These are phyloP conservation scores for Lichtheimia ramosa DNA, from an alignment of 371 early-diverging fungal species.

Conservation along the genomic window DNA sequence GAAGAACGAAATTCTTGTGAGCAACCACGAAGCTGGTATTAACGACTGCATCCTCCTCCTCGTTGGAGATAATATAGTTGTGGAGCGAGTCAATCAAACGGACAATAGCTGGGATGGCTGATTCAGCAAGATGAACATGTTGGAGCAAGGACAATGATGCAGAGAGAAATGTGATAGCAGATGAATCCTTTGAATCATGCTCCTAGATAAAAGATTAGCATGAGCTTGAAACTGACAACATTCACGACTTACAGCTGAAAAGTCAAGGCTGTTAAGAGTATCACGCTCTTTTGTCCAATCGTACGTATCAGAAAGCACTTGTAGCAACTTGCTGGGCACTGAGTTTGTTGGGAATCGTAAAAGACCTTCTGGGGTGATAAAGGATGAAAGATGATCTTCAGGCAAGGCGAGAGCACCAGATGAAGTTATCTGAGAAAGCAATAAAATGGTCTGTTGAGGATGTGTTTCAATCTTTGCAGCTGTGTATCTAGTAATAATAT, in stretches of 20 bases:
- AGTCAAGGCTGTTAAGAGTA: slow-evolving; percentile 34
- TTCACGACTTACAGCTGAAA: slow-evolving; percentile 30
- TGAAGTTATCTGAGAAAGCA: slow-evolving; percentile 52
- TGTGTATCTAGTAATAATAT: slow-evolving; percentile 31
- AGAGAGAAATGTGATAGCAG: slow-evolving; percentile 39
- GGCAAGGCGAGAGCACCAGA: slow-evolving; percentile 39
- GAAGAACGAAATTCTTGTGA: slow-evolving; percentile 54
- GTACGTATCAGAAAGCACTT: slow-evolving; percentile 31
- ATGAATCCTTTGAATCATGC: slow-evolving; percentile 10
- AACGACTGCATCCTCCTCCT: slow-evolving; percentile 28
- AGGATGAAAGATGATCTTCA: slow-evolving; percentile 52
- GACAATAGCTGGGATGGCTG: slow-evolving; percentile 34
- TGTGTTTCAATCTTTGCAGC: slow-evolving; percentile 36
- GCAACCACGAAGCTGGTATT: slow-evolving; percentile 50
- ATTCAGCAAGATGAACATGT: slow-evolving; percentile 15
- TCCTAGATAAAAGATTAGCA: not conserved
- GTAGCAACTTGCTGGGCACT: slow-evolving; percentile 35
- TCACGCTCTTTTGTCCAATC: slow-evolving; percentile 61
- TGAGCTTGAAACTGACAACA: not conserved
- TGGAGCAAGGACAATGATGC: slow-evolving; percentile 57
- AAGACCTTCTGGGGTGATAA: slow-evolving; percentile 54
- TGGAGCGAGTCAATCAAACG: slow-evolving; percentile 40
- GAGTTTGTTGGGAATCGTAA: slow-evolving; percentile 52
- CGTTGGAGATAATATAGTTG: slow-evolving; percentile 29
- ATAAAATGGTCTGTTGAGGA: slow-evolving; percentile 52